Evolutionary conservation across 805 yeast species (phyloP), one percentile per base, ranked within the genome.

Genomic region (Ogataea salicorniae): DNA sequence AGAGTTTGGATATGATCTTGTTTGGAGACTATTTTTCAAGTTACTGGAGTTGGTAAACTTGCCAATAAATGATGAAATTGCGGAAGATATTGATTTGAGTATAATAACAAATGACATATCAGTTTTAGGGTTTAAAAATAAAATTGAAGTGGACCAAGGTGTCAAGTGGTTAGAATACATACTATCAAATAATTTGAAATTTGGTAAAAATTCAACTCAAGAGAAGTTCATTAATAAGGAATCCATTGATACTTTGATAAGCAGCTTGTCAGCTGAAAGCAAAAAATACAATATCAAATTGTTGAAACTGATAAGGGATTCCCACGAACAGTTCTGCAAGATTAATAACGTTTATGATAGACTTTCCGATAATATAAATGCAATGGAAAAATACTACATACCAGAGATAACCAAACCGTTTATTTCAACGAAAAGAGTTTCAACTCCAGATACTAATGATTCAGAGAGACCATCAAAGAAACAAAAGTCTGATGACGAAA

Each of bases 101-200:
- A 26, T 26, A 26, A 26, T 26, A 26, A 26, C 31, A 26, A 26
- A 26, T 26, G 31, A 26, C 31, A 26, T 26, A 4, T 26, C 43
- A 34, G 33, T 31, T 26, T 37, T 41, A 22, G 18, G 37, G 29
- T n/a, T 54, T 7, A 33, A 48, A 23, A 39, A 39, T 17, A 26
- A 23, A 16, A 43, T 26, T 11, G 50, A 53, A 20, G 5, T 45
- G 8, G 18, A 37, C 6, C 65, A 62, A 46, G 53, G 49, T 7
- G 11, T 49, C 7, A 53, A 54, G 16, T 60, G 70, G 62, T 42
- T 62, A 17, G 56, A 55, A 35, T 65, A 61, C 37, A 45, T 64
- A 0, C 15, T 62, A 3, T 33, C 46, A 0, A 52, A 57, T 34
- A 36, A 29, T 16, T 43, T 59, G 8, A 49, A 37, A 11, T 60